These are phyloP conservation scores for Alisma plantagoaquatica DNA, from an alignment of 106 monocot species.

Conservation along the genomic window DNA sequence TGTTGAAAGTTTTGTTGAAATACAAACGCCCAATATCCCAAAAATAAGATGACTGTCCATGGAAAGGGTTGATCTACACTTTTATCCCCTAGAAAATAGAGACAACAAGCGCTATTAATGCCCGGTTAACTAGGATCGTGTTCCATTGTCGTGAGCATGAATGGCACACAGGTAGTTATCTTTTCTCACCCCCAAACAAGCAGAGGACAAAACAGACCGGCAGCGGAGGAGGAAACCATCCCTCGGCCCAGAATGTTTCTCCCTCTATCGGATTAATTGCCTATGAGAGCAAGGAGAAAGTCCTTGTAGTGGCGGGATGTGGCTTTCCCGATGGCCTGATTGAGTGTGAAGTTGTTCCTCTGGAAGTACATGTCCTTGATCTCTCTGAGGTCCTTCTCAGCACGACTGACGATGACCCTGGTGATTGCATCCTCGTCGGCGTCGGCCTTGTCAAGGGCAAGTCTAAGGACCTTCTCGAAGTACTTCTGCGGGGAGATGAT, in stretches of 20 bases:
- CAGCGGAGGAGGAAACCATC: not conserved
- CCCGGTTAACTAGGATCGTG: not conserved
- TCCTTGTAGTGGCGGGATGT: conserved; percentile 54
- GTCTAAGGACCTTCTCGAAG: conserved; percentile 56
- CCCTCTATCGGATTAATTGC: too few species aligned
- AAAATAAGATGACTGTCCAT: not conserved
- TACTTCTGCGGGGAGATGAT: conserved; percentile 50
- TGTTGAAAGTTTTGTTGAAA: not conserved
- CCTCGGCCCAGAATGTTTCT: too few species aligned
- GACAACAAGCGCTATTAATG: not conserved
- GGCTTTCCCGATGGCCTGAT: conserved; percentile 29
- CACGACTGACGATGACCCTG: conserved; percentile 49
- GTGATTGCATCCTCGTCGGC: conserved; percentile 45
- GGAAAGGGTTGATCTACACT: not conserved
- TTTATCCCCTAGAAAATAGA: not conserved
- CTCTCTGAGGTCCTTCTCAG: conserved; percentile 62
- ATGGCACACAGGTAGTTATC: not conserved
- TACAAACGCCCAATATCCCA: not conserved
- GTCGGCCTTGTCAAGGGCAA: conserved; percentile 6
- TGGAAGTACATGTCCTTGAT: conserved; percentile 53
- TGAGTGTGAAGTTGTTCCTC: conserved; percentile 35
- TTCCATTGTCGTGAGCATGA: not conserved
- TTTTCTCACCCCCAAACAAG: not conserved
- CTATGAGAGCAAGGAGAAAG: conserved; percentile 58
- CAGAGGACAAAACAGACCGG: not conserved